These are phyloP conservation scores for Elaphomyces granulatus DNA, from an alignment of 495 filamentous ascomycete genomes.

Conservation along the genomic window DNA sequence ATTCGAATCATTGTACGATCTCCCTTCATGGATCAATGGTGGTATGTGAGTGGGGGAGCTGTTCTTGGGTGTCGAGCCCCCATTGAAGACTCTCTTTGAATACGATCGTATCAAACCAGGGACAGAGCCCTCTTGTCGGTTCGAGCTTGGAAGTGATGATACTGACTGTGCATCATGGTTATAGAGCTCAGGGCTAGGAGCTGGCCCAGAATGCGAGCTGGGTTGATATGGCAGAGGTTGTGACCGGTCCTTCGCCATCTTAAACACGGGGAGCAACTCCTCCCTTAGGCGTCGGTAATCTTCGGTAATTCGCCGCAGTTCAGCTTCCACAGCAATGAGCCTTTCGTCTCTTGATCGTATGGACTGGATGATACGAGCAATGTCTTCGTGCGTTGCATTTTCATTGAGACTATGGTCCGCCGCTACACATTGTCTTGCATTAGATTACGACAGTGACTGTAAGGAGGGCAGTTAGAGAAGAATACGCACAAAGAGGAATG, in stretches of 20 bases:
- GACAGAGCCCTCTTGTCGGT: slow-evolving; percentile 1
- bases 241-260: slow-evolving; percentile 77
- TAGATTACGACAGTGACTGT: no score
- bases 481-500: slow-evolving; percentile 70
- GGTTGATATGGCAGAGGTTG: slow-evolving; percentile 58
- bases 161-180: slow-evolving; percentile 19
- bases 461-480: no score
- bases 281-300: slow-evolving; percentile 76
- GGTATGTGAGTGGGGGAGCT: slow-evolving; percentile 64
- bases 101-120: slow-evolving; percentile 53
- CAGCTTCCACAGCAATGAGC: slow-evolving; percentile 62
- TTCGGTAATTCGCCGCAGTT: slow-evolving; percentile 66
- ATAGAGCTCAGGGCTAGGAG: slow-evolving; percentile 22
- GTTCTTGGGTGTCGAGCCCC: slow-evolving; percentile 59
- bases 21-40: slow-evolving; percentile 38
- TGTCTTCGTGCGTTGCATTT: slow-evolving; percentile 79
- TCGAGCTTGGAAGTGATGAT: slow-evolving; percentile 1
- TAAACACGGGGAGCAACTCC: slow-evolving; percentile 78
- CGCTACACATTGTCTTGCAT: slow-evolving; percentile 49
- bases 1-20: slow-evolving; percentile 34
- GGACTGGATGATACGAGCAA: slow-evolving; percentile 74
- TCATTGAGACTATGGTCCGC: slow-evolving; percentile 80
- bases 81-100: slow-evolving; percentile 83
- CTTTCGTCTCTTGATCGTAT: slow-evolving; percentile 78
- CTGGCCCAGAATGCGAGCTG: slow-evolving; percentile 4